Conservation (phyloP, 1,139 yeast species). For the Meyerozyma smithsonii region DNA sequence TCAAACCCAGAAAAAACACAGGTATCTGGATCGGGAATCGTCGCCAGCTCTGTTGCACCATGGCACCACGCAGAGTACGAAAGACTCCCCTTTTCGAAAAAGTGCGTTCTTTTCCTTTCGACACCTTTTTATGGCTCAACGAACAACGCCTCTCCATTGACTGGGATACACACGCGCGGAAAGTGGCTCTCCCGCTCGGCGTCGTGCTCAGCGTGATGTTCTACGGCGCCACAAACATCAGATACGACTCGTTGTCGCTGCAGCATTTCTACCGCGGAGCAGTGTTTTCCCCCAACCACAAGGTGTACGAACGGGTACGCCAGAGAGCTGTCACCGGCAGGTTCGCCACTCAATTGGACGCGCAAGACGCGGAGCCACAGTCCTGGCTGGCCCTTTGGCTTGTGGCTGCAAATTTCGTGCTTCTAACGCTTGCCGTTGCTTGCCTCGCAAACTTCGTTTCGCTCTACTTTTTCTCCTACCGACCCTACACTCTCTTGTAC, state of each 20-base stretch:
- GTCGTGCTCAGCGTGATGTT: conserved; percentile 21
- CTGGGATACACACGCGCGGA: conserved; percentile 54
- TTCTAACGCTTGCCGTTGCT: conserved; percentile 13
- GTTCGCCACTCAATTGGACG: not conserved
- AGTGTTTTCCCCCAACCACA: conserved; percentile 26
- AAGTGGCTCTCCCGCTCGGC: conserved; percentile 47
- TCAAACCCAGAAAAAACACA: too few species aligned
- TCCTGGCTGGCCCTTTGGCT: conserved; percentile 8
- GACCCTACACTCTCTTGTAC: conserved; percentile 39
- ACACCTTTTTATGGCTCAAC: conserved; percentile 46
- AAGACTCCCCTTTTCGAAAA: conserved; percentile 31
- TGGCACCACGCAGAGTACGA: conserved; percentile 5
- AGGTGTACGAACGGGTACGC: conserved; percentile 31
- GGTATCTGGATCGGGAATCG: too few species aligned
- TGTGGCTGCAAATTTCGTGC: conserved; percentile 17
- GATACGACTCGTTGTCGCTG: conserved; percentile 21
- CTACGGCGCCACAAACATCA: conserved; percentile 16
- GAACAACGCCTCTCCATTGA: conserved; percentile 54
- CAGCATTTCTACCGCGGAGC: conserved; percentile 17
- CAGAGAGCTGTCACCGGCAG: conserved; percentile 9
- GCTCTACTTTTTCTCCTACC: conserved; percentile 23
- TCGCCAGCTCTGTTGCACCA: not conserved
- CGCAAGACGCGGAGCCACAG: not conserved
- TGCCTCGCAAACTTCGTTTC: conserved; percentile 28
- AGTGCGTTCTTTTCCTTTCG: conserved; percentile 52